Evolutionary conservation across 2,329 filamentous ascomycete species (phyloP), one percentile per base, ranked within the genome.

Genomic region (Coccinonectria pachysandricola): DNA sequence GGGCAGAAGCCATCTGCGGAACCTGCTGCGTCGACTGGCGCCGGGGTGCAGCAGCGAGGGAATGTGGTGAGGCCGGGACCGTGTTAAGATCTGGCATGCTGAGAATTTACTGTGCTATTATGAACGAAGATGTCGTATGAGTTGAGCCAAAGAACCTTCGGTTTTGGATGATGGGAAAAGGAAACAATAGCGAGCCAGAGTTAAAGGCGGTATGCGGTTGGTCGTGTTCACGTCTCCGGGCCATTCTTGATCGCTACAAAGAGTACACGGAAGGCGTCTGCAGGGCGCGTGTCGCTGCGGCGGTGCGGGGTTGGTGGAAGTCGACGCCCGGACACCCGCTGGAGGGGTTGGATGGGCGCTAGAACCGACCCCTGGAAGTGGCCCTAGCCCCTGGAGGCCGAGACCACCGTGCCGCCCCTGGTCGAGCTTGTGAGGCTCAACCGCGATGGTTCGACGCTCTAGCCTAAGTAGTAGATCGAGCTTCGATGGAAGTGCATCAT

Each of bases 1-100:
- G 7, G 17, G 17, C 17, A 19, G 17, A 10, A 19, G 17, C 17
- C 7, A 10, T 10, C 7, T 7, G 7, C 17, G 58, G 46, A 54
- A 62, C 62, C 30, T 63, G 59, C 31, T 53, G 53, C 12, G 55
- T 52, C 15, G 65, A 64, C 21, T 59, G 48, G 24, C 65, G 64
- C 24, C 60, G 54, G 12, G 60, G 57, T 7, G 46, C 40, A 12
- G 55, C 58, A 12, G 55, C 58, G 17, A 63, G 53, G 19, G 58
- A 47, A 36, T 58, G 61, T 26, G 65, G 63, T 28, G 64, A 68
- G 6, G 63, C 51, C 20, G 68, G 64, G 8, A 72, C 64, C 11
- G 65, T 64, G 52, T 73, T 71, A 37, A 72, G 60, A 37, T 72
- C 68, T 13, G 65, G 66, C 65, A 69, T 71, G 25, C 42, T 36